Evolutionary conservation across 75 land plant species (phyloP), one percentile per base, ranked within the genome.

Genomic region (Larix kaempferi): DNA sequence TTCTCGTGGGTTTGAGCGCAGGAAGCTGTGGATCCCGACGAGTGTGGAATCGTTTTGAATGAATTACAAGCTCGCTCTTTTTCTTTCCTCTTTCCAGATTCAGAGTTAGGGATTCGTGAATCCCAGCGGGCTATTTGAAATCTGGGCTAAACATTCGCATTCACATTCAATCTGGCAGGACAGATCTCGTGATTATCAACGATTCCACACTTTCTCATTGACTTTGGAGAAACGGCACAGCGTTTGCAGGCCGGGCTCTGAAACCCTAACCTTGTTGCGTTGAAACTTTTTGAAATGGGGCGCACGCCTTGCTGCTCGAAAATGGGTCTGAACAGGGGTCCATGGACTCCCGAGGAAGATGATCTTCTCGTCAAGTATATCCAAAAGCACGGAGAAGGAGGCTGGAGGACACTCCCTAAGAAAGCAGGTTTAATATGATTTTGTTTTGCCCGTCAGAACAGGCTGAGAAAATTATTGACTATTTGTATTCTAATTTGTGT

Each of bases 271-370:
- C 57, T 2, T 56, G 41, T 15, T 13, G 26, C 35, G 57, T 27
- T 59, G 57, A 44, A 14, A 33, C 39, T 56, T 26, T 21, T 16
- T 1, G 79, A 39, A 56, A 69, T 79, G 83, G 82, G 49, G 62
- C 71, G 76, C 27, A 71, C 25, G 0, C 80, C 78, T 26, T 80
- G 85, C 65, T 84, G 86, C 37, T 26, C 59, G 19, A 80, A 84
- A 65, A 60, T 39, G 29, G 88, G 87, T 39, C 78, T 84, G 14
- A 84, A 84, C 69, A 80, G 79, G 58, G 89, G 89, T 4, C 81
- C 87, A 14, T 87, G 87, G 89, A 81, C 83, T 14, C 74, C 76
- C 29, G 61, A 56, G 29, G 88, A 86, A 58, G 88, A 86, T 21
- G 61, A 33, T 29, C 52, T 84, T 27, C 80, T 86, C 16, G 14